A percentile compares a stretch with the other conserved stretches of the same genome.
phyloP scores from a whole-genome alignment of 2,329 filamentous ascomycete species.

The Paraphoma sp. region DNA sequence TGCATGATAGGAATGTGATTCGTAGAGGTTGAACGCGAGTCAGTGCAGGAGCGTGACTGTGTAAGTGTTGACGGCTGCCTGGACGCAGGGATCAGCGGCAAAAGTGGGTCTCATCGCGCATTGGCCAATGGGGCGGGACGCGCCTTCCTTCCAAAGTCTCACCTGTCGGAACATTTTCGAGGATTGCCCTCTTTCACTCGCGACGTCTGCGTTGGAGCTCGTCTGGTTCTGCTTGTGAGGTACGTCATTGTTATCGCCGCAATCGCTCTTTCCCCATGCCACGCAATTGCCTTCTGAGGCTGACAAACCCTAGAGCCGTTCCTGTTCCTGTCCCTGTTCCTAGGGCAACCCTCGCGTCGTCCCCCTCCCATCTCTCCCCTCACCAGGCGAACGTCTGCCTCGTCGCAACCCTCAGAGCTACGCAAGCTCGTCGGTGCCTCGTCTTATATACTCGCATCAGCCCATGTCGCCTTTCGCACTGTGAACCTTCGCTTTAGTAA shows the following conservation, averaged over 20 bases:
- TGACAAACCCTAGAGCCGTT: constrained; percentile 20
- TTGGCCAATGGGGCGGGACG: neutral
- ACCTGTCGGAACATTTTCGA: constrained; percentile 23
- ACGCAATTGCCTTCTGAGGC: constrained; percentile 1
- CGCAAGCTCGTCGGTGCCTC: neutral
- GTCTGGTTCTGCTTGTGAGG: constrained; percentile 15
- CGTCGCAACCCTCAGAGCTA: constrained; percentile 3
- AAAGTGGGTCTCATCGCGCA: neutral
- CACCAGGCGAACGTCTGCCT: constrained; percentile 29
- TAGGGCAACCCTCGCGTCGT: constrained; percentile 30
- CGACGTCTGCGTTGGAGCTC: constrained; percentile 15
- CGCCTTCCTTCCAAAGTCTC: constrained; percentile 20
- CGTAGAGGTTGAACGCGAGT: neutral
- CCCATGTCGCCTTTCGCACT: neutral
- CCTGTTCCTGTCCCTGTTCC: constrained; percentile 25
- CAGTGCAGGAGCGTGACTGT: neutral
- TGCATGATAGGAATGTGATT: too few relatives aligned
- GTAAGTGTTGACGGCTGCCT: neutral
- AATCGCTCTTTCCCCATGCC: constrained; percentile 15
- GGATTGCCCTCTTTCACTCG: constrained; percentile 17
- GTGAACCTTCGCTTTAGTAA: neutral
- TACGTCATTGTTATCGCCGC: constrained; percentile 11
- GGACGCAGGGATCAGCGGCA: neutral
- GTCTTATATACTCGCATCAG: constrained; percentile 3
- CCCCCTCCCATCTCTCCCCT: constrained; percentile 8